Conservation (phyloP, 23 red algal species). For the Gracilaria vermiculophylla region DNA sequence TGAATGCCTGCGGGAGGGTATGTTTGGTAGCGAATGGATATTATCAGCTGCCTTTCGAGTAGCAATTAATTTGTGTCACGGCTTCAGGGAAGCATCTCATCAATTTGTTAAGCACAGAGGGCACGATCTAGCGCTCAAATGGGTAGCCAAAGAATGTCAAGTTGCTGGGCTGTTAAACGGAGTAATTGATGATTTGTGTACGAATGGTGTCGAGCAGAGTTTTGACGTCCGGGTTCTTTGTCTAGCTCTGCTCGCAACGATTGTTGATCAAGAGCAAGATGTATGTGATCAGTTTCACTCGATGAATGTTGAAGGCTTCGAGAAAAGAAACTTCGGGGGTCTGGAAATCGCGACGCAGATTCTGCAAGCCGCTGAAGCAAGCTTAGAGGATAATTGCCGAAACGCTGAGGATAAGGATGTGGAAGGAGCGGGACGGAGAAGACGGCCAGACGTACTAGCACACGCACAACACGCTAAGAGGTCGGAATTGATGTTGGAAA, state of each 20-base stretch:
- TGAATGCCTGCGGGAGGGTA: constrained; percentile 1
- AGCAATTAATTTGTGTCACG: constrained; percentile 34
- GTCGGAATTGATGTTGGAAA: constrained; percentile 8
- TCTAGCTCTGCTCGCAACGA: constrained; percentile 28
- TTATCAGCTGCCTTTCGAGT: constrained; percentile 23
- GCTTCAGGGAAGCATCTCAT: not conserved
- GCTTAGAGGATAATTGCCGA: not conserved
- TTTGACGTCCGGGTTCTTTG: constrained; percentile 68
- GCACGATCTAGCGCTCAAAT: constrained; percentile 18
- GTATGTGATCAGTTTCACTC: constrained; percentile 18
- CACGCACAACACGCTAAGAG: not conserved
- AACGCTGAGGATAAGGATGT: not conserved
- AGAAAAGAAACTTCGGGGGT: constrained; percentile 21
- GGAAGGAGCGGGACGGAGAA: not conserved
- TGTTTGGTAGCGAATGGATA: constrained; percentile 33
- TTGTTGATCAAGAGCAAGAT: constrained; percentile 22
- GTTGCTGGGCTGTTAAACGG: constrained; percentile 19
- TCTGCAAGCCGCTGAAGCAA: not conserved
- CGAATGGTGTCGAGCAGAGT: not conserved
- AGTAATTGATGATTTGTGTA: not conserved
- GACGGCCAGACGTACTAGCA: not conserved
- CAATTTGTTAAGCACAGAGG: constrained; percentile 36
- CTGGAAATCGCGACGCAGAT: constrained; percentile 37
- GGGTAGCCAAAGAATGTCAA: constrained; percentile 24
- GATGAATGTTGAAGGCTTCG: not conserved